Evolutionary conservation across 2,329 filamentous ascomycete genomes (phyloP).

Genomic region (Aspergillus eucalypticola): DNA sequence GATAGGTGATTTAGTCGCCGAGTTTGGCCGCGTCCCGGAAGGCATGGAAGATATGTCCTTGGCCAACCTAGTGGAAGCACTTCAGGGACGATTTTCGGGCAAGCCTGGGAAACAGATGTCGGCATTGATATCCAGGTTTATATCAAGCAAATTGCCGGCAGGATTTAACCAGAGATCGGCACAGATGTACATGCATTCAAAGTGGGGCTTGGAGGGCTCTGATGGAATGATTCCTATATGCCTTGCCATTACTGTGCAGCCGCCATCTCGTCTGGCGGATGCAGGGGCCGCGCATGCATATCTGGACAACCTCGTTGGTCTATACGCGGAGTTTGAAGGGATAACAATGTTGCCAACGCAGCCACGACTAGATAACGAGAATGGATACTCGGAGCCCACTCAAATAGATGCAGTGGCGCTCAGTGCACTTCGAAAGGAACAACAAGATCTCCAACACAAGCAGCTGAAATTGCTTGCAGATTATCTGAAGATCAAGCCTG

Average conservation of each 20-base stretch:
- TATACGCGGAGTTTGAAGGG: conserved; percentile 19
- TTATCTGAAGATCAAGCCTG: conserved; percentile 5
- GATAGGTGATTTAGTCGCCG: conserved; percentile 44
- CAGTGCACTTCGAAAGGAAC: conserved; percentile 5
- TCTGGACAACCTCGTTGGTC: conserved; percentile 23
- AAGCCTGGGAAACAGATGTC: conserved; percentile 34
- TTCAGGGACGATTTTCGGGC: conserved; percentile 34
- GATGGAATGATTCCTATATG: conserved; percentile 22
- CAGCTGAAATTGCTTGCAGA: conserved; percentile 13
- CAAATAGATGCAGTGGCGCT: conserved; percentile 5
- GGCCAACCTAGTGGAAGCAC: conserved; percentile 29
- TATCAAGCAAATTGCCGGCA: conserved; percentile 34
- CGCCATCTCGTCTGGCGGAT: conserved; percentile 19
- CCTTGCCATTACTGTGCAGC: conserved; percentile 27
- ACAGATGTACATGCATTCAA: conserved; percentile 23
- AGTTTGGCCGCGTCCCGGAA: conserved; percentile 46
- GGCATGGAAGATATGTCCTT: conserved; percentile 43
- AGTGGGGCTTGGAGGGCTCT: conserved; percentile 30
- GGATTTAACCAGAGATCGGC: conserved; percentile 26
- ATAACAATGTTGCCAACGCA: conserved; percentile 10
- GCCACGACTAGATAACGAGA: not conserved
- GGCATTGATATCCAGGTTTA: conserved; percentile 30
- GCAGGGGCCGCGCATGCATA: conserved; percentile 21
- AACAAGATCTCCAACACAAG: conserved; percentile 9
- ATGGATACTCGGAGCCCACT: not conserved